These are phyloP conservation scores for Exobasidium cylindrosporum DNA, from an alignment of 1,284 basidiomycete species.

Conservation along the genomic window DNA sequence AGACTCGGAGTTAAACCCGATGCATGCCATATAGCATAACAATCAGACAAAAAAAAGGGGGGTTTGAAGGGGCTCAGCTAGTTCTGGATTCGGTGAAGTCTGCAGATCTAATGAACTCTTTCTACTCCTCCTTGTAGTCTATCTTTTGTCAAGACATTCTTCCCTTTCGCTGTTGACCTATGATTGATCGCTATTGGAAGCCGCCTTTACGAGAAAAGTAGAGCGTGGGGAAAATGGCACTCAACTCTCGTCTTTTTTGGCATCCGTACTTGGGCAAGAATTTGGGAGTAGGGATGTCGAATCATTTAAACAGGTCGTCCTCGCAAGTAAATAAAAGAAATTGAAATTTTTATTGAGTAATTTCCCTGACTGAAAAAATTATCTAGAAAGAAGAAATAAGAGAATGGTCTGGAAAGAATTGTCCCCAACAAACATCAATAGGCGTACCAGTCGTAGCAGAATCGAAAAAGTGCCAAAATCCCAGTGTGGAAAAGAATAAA, in stretches of 20 bases:
- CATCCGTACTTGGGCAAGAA: no score
- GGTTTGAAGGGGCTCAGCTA: no score
- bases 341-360: neutral
- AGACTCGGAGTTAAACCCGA: no score
- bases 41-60: no score
- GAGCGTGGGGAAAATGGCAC: neutral
- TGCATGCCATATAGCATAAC: no score
- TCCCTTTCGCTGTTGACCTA: no score
- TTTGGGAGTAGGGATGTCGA: neutral
- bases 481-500: slow-evolving; percentile 9
- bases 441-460: neutral
- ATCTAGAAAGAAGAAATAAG: neutral
- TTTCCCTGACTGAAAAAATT: neutral
- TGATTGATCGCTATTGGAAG: neutral
- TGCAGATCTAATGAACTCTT: no score
- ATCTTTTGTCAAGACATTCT: no score
- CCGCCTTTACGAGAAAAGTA: neutral
- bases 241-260: neutral
- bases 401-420: neutral
- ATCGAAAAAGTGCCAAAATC: slow-evolving; percentile 9
- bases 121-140: no score
- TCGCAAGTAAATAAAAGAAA: neutral
- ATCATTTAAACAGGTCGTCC: neutral
- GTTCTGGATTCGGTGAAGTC: neutral
- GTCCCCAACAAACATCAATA: slow-evolving; percentile 13